Conservation (phyloP, 306 rosid genomes). For the Senna siamea region DNA sequence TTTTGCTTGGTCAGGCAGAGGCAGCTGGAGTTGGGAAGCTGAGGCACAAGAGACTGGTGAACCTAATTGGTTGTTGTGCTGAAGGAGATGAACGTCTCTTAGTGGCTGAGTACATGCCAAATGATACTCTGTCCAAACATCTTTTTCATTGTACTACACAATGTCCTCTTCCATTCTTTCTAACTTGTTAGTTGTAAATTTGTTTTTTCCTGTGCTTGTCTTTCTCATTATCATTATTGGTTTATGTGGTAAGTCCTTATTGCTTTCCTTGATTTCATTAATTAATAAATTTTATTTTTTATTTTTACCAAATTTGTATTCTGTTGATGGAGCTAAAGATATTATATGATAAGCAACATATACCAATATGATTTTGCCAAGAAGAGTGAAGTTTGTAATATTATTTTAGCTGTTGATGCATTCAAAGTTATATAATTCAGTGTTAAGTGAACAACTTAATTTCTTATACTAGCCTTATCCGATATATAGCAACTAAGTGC, state of each 20-base stretch:
- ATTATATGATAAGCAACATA: too few species aligned
- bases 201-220: conserved; percentile 11
- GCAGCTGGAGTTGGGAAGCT: conserved; percentile 80
- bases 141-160: conserved; percentile 70
- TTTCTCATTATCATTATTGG: conserved; percentile 20
- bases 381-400: conserved; percentile 9
- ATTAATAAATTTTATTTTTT: not conserved
- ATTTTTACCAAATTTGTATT: conserved; percentile 12
- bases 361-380: conserved; percentile 16
- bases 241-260: conserved; percentile 15
- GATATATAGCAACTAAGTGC: not conserved
- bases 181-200: conserved; percentile 25
- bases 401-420: not conserved
- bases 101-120: conserved; percentile 82
- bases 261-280: conserved; percentile 8
- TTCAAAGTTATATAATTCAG: not conserved
- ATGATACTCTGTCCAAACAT: conserved; percentile 80
- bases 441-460: not conserved
- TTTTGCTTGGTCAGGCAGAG: conserved; percentile 63
- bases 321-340: not conserved
- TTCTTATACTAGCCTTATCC: not conserved
- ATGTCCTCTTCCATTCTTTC: conserved; percentile 22
- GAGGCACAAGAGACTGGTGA: conserved; percentile 80
- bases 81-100: conserved; percentile 83
- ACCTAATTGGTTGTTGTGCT: conserved; percentile 77